Evolutionary conservation across 768 basidiomycete species (phyloP), one percentile per base, ranked within the genome.

Genomic region (Lactarius tabidus): DNA sequence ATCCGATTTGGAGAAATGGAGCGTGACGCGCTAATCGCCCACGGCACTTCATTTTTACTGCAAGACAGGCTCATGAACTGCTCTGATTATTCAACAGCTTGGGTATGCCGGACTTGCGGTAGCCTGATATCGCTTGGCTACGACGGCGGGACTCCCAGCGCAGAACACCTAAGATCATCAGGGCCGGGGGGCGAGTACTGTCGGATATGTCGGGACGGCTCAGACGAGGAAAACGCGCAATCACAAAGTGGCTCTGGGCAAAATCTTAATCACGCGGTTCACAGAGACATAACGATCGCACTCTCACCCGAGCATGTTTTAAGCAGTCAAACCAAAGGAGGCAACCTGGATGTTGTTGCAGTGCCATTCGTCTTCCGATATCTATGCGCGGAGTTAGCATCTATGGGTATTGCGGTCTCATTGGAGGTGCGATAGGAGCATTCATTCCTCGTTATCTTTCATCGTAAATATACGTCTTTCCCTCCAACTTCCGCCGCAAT

Each of bases 1-100:
- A 99, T 99, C 73, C 95, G 97, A 62, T 98, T 99, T 74, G 97
- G 97, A 71, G 97, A 99, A 80, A 99, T 99, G 97, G 97, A 99
- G 77, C 91, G 97, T 60, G 97, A 99, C 74, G 97, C 97, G 14
- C 84, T 99, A 59, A 95, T 99, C 70, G 97, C 97, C 3, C 97
- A 99, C 76, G 97, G 97, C 53, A 97, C 97, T 17, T 95, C 95
- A 2, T 99, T 97, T 88, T 82, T 99, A 45, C 85, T 99, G 28
- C 97, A 99, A 80, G 97, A 99, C 78, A 84, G 97, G 63, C 79
- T 99, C 74, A 98, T 99, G 97, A 99, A 99, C 78, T 99, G 97
- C 74, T 98, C 96, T 31, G 97, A 99, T 77, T 99, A 98, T 77
- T 98, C 97, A 31, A 98, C 95, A 0, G 93, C 97, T 4, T 99